Evolutionary conservation across 805 yeast genomes (phyloP).

Genomic region (Nakazawaea molendinolei): DNA sequence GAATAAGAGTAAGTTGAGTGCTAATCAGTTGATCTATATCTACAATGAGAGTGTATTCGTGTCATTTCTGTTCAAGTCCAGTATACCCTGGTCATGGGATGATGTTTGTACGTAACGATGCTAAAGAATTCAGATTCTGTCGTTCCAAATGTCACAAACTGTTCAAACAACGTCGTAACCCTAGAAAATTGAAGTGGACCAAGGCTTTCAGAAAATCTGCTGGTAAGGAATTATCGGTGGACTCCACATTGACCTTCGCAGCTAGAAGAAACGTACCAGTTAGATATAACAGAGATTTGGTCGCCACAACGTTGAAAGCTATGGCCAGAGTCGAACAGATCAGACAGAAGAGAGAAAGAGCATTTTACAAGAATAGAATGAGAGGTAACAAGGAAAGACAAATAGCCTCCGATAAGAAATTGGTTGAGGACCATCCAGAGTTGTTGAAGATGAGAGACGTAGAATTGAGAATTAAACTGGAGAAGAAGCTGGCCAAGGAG

Average conservation of each 20-base stretch:
- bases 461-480: constrained; percentile 71
- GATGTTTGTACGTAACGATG: constrained; percentile 96
- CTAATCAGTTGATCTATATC: background rate
- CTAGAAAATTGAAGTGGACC: constrained; percentile 97
- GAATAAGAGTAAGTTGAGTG: background rate
- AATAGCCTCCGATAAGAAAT: constrained; percentile 77
- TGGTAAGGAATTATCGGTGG: constrained; percentile 97
- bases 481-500: constrained; percentile 59
- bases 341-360: constrained; percentile 93
- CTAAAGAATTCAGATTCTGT: constrained; percentile 95
- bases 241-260: constrained; percentile 91
- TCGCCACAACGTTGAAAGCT: constrained; percentile 87
- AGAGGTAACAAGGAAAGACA: constrained; percentile 89
- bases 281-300: constrained; percentile 94
- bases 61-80: constrained; percentile 97
- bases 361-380: constrained; percentile 99
- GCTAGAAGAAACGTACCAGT: constrained; percentile 98
- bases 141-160: constrained; percentile 97
- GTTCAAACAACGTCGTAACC: constrained; percentile 97
- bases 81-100: constrained; percentile 94
- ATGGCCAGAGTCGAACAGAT: constrained; percentile 96
- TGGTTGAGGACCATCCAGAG: constrained; percentile 86
- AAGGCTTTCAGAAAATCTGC: constrained; percentile 99
- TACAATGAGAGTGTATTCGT: constrained; percentile 75
- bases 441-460: constrained; percentile 89